These are phyloP conservation scores for Ramularia collo-cygni DNA, from an alignment of 2,329 filamentous ascomycete species.

Conservation along the genomic window DNA sequence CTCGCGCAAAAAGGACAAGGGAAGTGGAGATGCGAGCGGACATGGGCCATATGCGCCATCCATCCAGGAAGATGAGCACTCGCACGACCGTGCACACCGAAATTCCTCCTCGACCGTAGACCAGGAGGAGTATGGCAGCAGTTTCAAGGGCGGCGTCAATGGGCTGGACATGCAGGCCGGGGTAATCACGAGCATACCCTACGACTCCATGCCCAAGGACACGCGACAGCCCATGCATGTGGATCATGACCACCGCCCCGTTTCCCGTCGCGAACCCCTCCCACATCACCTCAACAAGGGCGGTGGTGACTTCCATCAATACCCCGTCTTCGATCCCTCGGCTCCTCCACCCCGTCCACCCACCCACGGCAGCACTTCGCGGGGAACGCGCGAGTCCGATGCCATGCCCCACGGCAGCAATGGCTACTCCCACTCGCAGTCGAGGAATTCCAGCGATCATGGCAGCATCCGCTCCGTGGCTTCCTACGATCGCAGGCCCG, in stretches of 20 bases:
- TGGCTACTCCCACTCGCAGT: conserved; percentile 34
- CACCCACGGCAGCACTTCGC: conserved; percentile 20
- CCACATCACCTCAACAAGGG: conserved; percentile 79
- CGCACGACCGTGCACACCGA: conserved; percentile 54
- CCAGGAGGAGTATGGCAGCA: conserved; percentile 19
- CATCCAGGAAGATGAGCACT: conserved; percentile 62
- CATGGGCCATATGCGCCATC: conserved; percentile 58
- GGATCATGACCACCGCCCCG: conserved; percentile 61
- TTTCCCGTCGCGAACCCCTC: conserved; percentile 61
- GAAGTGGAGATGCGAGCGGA: conserved; percentile 55
- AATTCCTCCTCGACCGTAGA: conserved; percentile 44
- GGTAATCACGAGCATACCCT: conserved; percentile 81
- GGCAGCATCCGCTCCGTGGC: conserved; percentile 58
- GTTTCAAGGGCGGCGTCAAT: conserved; percentile 30
- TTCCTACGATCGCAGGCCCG: conserved; percentile 45
- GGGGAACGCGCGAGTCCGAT: conserved; percentile 28
- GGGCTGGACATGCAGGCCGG: conserved; percentile 70
- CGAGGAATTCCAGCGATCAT: conserved; percentile 44
- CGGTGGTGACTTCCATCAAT: conserved; percentile 78
- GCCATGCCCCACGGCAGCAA: conserved; percentile 47
- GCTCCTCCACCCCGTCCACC: conserved; percentile 41
- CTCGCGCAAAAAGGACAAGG: conserved; percentile 75
- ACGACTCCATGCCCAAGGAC: conserved; percentile 62
- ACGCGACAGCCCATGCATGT: conserved; percentile 63
- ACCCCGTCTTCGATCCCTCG: conserved; percentile 55